A percentile compares a stretch with the other conserved stretches of the same genome.
These are phyloP conservation scores for Saccharomyces hybrid DNA, from an alignment of 1,139 yeast species.

Conservation along the genomic window DNA sequence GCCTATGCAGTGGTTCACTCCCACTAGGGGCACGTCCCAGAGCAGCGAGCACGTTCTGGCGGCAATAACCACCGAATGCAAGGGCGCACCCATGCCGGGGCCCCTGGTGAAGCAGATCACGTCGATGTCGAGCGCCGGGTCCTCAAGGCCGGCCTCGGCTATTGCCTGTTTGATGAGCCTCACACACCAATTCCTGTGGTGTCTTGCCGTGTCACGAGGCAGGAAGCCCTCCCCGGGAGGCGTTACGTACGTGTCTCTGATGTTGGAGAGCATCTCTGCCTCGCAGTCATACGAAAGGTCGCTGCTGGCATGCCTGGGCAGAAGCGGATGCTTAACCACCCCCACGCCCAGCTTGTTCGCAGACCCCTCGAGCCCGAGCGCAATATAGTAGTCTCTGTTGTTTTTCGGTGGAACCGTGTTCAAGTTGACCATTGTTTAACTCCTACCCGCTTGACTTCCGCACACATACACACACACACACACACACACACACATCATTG, in stretches of 20 bases:
- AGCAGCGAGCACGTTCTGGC: conserved; percentile 79
- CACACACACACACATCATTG: too few species aligned
- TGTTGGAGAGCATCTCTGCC: conserved; percentile 73
- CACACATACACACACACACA: too few species aligned
- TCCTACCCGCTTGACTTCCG: background rate
- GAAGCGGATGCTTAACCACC: conserved; percentile 61
- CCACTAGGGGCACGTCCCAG: conserved; percentile 81
- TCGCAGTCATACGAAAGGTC: conserved; percentile 33
- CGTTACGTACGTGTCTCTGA: conserved; percentile 87
- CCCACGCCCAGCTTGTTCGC: conserved; percentile 97
- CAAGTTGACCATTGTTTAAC: background rate
- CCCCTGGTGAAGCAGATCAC: conserved; percentile 95
- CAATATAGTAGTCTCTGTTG: conserved; percentile 50
- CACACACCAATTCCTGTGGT: conserved; percentile 93
- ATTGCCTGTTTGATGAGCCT: conserved; percentile 64
- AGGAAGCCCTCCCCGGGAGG: conserved; percentile 98
- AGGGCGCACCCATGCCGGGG: conserved; percentile 99
- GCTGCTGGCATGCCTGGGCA: conserved; percentile 35
- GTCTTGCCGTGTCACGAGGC: conserved; percentile 94
- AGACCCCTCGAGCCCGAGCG: conserved; percentile 91
- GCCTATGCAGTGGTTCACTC: conserved; percentile 95
- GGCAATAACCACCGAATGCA: conserved; percentile 86
- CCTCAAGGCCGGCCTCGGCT: conserved; percentile 47
- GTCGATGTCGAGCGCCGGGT: conserved; percentile 51
- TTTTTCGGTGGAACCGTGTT: conserved; percentile 19